phyloP scores from a whole-genome alignment of 768 basidiomycete genomes.

The Trametes punicea region DNA sequence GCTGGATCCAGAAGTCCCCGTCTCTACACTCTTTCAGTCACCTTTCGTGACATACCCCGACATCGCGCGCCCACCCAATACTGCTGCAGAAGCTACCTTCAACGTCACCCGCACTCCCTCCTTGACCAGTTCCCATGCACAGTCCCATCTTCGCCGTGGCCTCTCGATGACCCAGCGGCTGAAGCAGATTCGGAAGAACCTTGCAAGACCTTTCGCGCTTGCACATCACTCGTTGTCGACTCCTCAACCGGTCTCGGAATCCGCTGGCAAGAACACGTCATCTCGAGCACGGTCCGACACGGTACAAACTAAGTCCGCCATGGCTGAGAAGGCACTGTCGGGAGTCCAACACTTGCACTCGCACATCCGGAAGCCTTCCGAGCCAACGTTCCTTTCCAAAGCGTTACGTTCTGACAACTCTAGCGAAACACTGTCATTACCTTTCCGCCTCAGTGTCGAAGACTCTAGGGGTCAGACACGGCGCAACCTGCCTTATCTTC shows the following conservation, averaged over 20 bases:
- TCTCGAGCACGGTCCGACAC: slow-evolving; percentile 26
- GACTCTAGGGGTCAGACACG: slow-evolving; percentile 53
- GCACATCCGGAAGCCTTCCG: slow-evolving; percentile 41
- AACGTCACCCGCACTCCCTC: slow-evolving; percentile 12
- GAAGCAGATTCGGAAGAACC: slow-evolving; percentile 40
- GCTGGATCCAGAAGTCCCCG: slow-evolving; percentile 73
- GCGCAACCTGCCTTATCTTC: slow-evolving; percentile 78
- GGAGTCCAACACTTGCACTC: slow-evolving; percentile 37
- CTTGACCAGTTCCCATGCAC: slow-evolving; percentile 17
- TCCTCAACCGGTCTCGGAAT: slow-evolving; percentile 9
- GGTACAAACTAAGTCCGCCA: slow-evolving; percentile 29
- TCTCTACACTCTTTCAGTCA: slow-evolving; percentile 43
- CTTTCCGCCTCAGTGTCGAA: slow-evolving; percentile 59
- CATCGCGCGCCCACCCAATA: slow-evolving; percentile 24
- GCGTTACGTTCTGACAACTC: slow-evolving; percentile 44
- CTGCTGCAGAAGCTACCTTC: slow-evolving; percentile 18
- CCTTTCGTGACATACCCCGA: slow-evolving; percentile 31
- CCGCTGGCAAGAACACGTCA: not conserved
- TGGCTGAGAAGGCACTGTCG: slow-evolving; percentile 35
- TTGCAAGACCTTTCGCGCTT: slow-evolving; percentile 56
- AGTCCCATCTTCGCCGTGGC: slow-evolving; percentile 35
- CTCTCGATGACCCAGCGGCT: slow-evolving; percentile 46
- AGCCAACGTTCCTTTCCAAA: slow-evolving; percentile 49
- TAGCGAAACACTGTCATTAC: slow-evolving; percentile 48
- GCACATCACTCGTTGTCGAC: slow-evolving; percentile 25